A percentile compares a stretch with the other conserved stretches of the same genome.
phyloP scores from a whole-genome alignment of 768 basidiomycete genomes.

The Tulasnella sp. region DNA sequence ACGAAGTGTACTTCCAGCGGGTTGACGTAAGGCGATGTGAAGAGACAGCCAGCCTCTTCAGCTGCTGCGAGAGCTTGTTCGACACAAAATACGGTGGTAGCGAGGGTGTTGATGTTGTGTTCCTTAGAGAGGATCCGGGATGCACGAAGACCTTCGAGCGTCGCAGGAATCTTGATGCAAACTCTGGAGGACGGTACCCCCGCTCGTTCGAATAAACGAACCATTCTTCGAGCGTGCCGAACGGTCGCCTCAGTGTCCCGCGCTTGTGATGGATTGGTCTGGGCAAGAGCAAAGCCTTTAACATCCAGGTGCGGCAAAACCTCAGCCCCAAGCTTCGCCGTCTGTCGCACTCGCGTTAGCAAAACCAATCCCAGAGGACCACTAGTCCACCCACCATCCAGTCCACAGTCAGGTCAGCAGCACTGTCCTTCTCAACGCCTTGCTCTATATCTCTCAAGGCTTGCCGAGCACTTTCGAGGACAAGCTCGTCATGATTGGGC shows the following conservation, averaged over 20 bases:
- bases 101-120: constrained; percentile 31
- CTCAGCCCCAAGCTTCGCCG: constrained; percentile 29
- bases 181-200: constrained; percentile 29
- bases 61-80: constrained; percentile 32
- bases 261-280: constrained; percentile 29
- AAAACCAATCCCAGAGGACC: not conserved
- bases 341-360: constrained; percentile 6
- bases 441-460: constrained; percentile 23
- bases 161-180: constrained; percentile 34
- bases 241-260: constrained; percentile 29
- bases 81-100: constrained; percentile 31
- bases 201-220: constrained; percentile 25
- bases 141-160: constrained; percentile 31
- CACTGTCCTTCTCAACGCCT: constrained; percentile 8
- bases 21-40: constrained; percentile 32
- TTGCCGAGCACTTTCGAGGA: constrained; percentile 25
- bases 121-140: constrained; percentile 29
- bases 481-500: constrained; percentile 23
- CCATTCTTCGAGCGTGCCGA: constrained; percentile 30
- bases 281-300: constrained; percentile 28
- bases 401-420: constrained; percentile 31
- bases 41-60: constrained; percentile 29
- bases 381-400: constrained; percentile 26
- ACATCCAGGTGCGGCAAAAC: constrained; percentile 21
- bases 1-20: constrained; percentile 31